Percentiles rank a stretch among this genome's conserved stretches.
Conservation (phyloP, 208 protist species). For the Trypanosoma vivax region DNA sequence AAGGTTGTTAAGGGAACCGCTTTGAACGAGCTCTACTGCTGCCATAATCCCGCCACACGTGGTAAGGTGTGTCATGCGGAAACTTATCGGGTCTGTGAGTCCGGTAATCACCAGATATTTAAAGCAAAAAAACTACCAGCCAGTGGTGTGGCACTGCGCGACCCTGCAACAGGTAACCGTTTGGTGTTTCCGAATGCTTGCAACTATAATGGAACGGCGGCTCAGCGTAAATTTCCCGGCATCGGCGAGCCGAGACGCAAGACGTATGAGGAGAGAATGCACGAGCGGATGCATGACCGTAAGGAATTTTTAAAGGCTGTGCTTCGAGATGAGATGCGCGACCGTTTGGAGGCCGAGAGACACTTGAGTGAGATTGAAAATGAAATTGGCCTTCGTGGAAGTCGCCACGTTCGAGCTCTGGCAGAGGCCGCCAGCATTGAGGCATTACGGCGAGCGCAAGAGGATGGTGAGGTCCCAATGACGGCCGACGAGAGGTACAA, state of each 20-base stretch:
- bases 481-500: slow-evolving; percentile 54
- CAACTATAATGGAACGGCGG: slow-evolving; percentile 66
- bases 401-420: slow-evolving; percentile 36
- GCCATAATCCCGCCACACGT: slow-evolving; percentile 2
- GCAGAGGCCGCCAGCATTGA: slow-evolving; percentile 1
- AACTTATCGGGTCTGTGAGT: slow-evolving; percentile 36
- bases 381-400: slow-evolving; percentile 43
- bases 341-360: slow-evolving; percentile 49
- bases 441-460: slow-evolving; percentile 5
- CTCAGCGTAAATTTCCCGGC: slow-evolving; percentile 32
- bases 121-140: not conserved
- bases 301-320: slow-evolving; percentile 71
- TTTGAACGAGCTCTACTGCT: slow-evolving; percentile 11
- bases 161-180: slow-evolving; percentile 24
- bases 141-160: slow-evolving; percentile 10
- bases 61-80: slow-evolving; percentile 11
- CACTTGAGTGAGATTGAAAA: slow-evolving; percentile 36
- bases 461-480: slow-evolving; percentile 27
- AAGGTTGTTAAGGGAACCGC: slow-evolving; percentile 3
- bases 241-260: slow-evolving; percentile 19
- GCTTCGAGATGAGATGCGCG: slow-evolving; percentile 62
- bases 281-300: slow-evolving; percentile 54
- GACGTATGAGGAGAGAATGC: slow-evolving; percentile 12
- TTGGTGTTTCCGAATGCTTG: slow-evolving; percentile 50
- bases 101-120: slow-evolving; percentile 12